phyloP scores from a whole-genome alignment of 495 filamentous ascomycete species.

The Corynascus novoguineensis region DNA sequence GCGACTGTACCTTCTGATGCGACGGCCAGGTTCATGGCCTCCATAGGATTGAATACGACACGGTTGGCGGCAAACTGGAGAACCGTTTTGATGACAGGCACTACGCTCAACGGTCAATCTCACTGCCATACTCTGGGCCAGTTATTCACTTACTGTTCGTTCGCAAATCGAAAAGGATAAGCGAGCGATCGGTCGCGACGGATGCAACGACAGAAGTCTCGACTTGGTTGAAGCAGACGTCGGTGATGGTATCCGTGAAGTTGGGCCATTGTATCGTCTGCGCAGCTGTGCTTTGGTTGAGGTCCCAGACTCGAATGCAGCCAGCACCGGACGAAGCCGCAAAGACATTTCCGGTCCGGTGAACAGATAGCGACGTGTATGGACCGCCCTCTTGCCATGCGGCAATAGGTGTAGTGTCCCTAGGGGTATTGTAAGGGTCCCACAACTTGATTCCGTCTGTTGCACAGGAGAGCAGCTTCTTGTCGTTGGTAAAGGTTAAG shows the following conservation, averaged over 20 bases:
- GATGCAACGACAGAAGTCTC: conserved; percentile 88
- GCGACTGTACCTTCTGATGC: conserved; percentile 30
- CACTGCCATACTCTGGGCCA: no score
- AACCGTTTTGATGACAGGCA: conserved; percentile 70
- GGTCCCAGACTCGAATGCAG: conserved; percentile 77
- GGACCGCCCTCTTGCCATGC: conserved; percentile 77
- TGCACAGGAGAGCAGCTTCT: conserved; percentile 84
- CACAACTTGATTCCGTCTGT: conserved; percentile 84
- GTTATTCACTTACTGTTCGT: conserved; percentile 42
- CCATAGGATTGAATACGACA: conserved; percentile 89
- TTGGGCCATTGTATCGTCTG: conserved; percentile 85
- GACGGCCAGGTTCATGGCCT: conserved; percentile 37
- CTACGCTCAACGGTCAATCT: conserved; percentile 35
- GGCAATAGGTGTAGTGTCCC: conserved; percentile 58
- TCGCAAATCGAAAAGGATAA: conserved; percentile 80
- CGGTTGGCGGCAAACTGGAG: conserved; percentile 79
- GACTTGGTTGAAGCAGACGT: conserved; percentile 84
- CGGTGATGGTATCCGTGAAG: conserved; percentile 83
- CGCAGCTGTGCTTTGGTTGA: conserved; percentile 62
- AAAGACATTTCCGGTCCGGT: conserved; percentile 62
- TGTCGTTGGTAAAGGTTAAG: conserved; percentile 77
- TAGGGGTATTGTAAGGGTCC: conserved; percentile 73
- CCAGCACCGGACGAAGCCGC: conserved; percentile 76
- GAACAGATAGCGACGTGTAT: conserved; percentile 80
- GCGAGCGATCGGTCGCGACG: conserved; percentile 72